Evolutionary conservation across 2,329 filamentous ascomycete species (phyloP).

Genomic region (Seiridium unicorne): DNA sequence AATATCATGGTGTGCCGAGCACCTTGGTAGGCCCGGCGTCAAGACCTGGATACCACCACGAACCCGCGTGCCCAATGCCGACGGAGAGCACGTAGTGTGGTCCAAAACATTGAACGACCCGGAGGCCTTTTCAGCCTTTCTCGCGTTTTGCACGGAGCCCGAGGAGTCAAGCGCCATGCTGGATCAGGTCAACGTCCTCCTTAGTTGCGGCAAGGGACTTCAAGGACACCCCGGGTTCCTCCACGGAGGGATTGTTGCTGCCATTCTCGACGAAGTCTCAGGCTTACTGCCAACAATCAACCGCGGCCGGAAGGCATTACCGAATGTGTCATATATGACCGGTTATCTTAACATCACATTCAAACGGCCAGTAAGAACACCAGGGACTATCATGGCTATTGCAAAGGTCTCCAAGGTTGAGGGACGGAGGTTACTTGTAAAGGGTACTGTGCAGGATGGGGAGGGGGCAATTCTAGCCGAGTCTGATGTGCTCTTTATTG

Average conservation of each 20-base stretch:
- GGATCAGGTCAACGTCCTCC: conserved; percentile 27
- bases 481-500: background rate
- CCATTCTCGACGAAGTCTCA: conserved; percentile 57
- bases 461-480: background rate
- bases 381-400: background rate
- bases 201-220: conserved; percentile 46
- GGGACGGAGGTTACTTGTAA: background rate
- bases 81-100: background rate
- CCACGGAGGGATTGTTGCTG: conserved; percentile 58
- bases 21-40: background rate
- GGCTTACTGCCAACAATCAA: conserved; percentile 48
- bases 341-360: conserved; percentile 15
- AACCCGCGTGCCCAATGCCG: background rate
- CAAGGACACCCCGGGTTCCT: conserved; percentile 51
- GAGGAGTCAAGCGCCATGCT: conserved; percentile 11
- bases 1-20: background rate
- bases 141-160: background rate
- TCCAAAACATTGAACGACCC: background rate
- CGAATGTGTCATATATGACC: conserved; percentile 13
- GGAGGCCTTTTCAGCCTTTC: background rate
- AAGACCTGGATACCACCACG: background rate
- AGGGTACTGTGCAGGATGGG: background rate
- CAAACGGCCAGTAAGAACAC: background rate
- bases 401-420: background rate
- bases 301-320: background rate